These are phyloP conservation scores for Agrostemma githago DNA, from an alignment of 148 eudicot genomes.

Conservation along the genomic window DNA sequence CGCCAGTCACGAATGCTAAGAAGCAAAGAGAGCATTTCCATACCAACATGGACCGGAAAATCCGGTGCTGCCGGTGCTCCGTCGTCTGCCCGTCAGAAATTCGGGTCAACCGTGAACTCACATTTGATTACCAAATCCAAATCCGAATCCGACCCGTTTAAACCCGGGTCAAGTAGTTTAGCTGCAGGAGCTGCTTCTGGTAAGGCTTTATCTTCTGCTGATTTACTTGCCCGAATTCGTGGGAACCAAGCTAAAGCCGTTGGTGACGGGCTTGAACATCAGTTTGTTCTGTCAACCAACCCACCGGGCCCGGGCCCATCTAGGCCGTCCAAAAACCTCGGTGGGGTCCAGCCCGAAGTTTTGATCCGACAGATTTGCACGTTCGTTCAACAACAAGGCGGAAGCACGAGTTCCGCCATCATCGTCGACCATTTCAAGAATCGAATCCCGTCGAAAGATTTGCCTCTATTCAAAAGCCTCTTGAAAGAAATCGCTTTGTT, in stretches of 20 bases:
- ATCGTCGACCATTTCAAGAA: slow-evolving; percentile 79
- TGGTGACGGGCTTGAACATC: slow-evolving; percentile 81
- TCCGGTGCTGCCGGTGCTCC: slow-evolving; percentile 96
- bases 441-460: slow-evolving; percentile 68
- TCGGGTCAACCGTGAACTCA: slow-evolving; percentile 75
- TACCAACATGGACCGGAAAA: slow-evolving; percentile 94
- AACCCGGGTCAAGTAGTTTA: slow-evolving; percentile 34
- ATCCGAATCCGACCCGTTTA: slow-evolving; percentile 28
- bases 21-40: slow-evolving; percentile 62
- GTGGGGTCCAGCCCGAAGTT: slow-evolving; percentile 68
- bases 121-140: slow-evolving; percentile 40
- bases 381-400: slow-evolving; percentile 70
- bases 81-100: slow-evolving; percentile 58
- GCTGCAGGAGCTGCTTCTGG: slow-evolving; percentile 78
- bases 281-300: slow-evolving; percentile 37
- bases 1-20: slow-evolving; percentile 81
- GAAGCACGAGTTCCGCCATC: slow-evolving; percentile 52
- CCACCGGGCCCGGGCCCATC: slow-evolving; percentile 21
- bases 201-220: slow-evolving; percentile 77
- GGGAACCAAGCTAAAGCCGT: slow-evolving; percentile 67
- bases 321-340: slow-evolving; percentile 37
- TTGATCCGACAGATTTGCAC: slow-evolving; percentile 82
- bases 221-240: slow-evolving; percentile 64
- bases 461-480: slow-evolving; percentile 88
- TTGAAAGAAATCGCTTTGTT: slow-evolving; percentile 79